Conservation (phyloP, 2,329 filamentous ascomycete genomes). For the Fusarium algeriense region DNA sequence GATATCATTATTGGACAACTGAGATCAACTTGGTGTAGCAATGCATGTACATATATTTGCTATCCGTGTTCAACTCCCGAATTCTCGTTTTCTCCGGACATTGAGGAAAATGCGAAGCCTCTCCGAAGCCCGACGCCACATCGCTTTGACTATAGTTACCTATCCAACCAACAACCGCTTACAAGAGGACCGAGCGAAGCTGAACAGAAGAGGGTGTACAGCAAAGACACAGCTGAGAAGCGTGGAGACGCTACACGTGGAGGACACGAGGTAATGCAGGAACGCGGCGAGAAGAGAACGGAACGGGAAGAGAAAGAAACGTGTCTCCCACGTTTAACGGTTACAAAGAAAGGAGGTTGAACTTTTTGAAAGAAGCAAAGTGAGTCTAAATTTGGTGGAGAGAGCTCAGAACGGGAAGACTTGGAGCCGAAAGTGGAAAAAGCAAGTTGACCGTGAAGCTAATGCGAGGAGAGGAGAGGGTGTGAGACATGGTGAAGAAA, state of each 20-base stretch:
- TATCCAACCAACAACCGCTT: constrained; percentile 1
- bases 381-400: neutral
- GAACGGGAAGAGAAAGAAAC: constrained; percentile 27
- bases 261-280: constrained; percentile 37
- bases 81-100: neutral
- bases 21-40: neutral
- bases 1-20: neutral
- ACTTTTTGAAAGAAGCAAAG: constrained; percentile 7
- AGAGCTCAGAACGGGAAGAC: neutral
- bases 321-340: constrained; percentile 33
- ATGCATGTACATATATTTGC: neutral
- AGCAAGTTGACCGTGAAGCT: constrained; percentile 11
- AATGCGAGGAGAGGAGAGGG: neutral
- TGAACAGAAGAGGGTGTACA: constrained; percentile 9
- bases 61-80: neutral
- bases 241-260: constrained; percentile 40
- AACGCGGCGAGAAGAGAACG: neutral
- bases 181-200: neutral
- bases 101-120: constrained; percentile 7
- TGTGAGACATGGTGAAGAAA: constrained; percentile 29
- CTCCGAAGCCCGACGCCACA: constrained; percentile 14
- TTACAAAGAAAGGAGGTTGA: constrained; percentile 5
- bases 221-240: neutral
- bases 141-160: neutral
- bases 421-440: constrained; percentile 12